phyloP scores from a whole-genome alignment of 768 basidiomycete genomes.

The Xerocomus brunneocitrinus region DNA sequence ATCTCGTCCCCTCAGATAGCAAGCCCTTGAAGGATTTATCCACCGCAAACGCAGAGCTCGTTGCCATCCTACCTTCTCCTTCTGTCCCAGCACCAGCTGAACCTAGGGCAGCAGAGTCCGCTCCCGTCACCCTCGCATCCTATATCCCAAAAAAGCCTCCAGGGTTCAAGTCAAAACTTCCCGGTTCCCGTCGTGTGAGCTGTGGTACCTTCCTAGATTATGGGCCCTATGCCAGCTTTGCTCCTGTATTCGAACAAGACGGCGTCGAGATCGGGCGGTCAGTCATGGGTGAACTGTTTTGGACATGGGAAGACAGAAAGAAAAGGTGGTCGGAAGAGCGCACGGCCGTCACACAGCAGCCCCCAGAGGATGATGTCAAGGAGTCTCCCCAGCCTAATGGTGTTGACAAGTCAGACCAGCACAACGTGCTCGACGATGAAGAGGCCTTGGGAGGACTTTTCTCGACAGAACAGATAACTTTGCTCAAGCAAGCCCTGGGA shows the following conservation, averaged over 20 bases:
- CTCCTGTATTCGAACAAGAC: conserved; percentile 74
- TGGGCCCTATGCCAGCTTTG: conserved; percentile 70
- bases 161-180: conserved; percentile 39
- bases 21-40: conserved; percentile 45
- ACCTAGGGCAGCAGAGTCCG: conserved; percentile 16
- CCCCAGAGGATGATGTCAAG: neutral
- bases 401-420: conserved; percentile 6
- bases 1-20: conserved; percentile 34
- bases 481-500: conserved; percentile 57
- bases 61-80: conserved; percentile 66
- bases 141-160: conserved; percentile 45
- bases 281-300: conserved; percentile 57
- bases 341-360: neutral
- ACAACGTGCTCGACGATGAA: conserved; percentile 30
- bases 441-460: conserved; percentile 50
- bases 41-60: conserved; percentile 71
- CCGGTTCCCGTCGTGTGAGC: conserved; percentile 51
- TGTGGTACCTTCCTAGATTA: conserved; percentile 76
- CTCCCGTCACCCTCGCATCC: conserved; percentile 50
- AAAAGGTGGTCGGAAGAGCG: conserved; percentile 27
- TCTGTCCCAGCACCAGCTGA: conserved; percentile 32
- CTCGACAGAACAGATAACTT: conserved; percentile 48
- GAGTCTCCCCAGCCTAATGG: conserved; percentile 11
- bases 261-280: conserved; percentile 64
- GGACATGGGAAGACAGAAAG: conserved; percentile 44